Base-by-base conservation (phyloP, 176 grass and related monocot species). In the Guadua angustifolia region DNA sequence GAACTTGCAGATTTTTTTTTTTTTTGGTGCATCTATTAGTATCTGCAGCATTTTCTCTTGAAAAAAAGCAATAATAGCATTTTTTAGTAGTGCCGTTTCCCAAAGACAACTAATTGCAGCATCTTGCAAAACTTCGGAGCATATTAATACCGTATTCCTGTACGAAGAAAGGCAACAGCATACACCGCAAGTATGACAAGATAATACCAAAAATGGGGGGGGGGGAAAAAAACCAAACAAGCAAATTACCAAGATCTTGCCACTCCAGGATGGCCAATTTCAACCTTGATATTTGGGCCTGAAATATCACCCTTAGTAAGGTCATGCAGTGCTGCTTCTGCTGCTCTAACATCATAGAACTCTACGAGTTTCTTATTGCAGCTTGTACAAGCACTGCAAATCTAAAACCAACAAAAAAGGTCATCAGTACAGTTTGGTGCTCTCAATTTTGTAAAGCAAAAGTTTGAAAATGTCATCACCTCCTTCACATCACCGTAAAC, bases 401-500 rank as follows among this genome's bases (percentile, higher is more conserved):
- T 91, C 92, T 94, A 72, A 24, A 87, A 70, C 7, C 57, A 66
- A 76, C 51, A 60, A 59, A 78, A 71, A 71, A 68, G 18, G 15
- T 56, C 69, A 69, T 25, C 43, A n/a, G n/a, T n/a, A 45, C 42
- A 74, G n/a, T 26, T 11, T 49, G 26, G n/a, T 44, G 12, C 33
- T 84, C 21, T 15, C 13, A 62, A 51, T 57, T 53, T 72, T 61
- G 4, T 40, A 61, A 73, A 21, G 47, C 5, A n/a, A 61, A 61
- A 42, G 6, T 69, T 53, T 79, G 47, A 19, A 74, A 87, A 18
- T 26, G 58, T 35, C 52, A 84, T 18, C 77, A 94, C 92, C 81
- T 94, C 92, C 71, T 87, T 91, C 66, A 91, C 82, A 79, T 94
- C 89, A 79, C 92, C 92, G 81, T 94, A 94, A 84, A 88, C 70